These are phyloP conservation scores for Phytophthora sojae DNA, from an alignment of 352 stramenopile genomes.

Conservation along the genomic window DNA sequence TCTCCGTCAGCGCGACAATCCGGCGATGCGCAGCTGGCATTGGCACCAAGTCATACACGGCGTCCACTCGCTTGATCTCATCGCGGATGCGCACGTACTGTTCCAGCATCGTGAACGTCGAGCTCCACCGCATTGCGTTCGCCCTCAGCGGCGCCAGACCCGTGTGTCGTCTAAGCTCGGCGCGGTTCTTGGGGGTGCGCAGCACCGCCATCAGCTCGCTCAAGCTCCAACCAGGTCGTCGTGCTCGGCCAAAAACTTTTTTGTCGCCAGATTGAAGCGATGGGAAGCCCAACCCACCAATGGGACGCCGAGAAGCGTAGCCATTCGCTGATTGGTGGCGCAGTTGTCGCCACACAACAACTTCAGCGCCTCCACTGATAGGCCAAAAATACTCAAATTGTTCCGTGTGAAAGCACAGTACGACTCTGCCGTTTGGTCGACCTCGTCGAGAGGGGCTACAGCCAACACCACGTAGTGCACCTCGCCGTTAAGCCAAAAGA, in stretches of 20 bases:
- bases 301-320: too few species aligned
- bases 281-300: too few species aligned
- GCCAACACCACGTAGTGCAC: too few species aligned
- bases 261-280: too few species aligned
- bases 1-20: conserved; percentile 5
- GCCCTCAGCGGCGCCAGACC: not conserved
- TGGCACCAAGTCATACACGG: conserved; percentile 11
- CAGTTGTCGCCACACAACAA: too few species aligned
- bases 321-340: too few species aligned
- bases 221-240: not conserved
- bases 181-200: not conserved
- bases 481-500: not conserved
- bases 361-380: too few species aligned
- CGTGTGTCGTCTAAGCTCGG: conserved; percentile 2
- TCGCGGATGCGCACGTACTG: conserved; percentile 18
- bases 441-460: too few species aligned
- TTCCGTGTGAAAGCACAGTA: too few species aligned
- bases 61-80: conserved; percentile 6
- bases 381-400: too few species aligned
- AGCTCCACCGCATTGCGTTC: not conserved
- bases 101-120: conserved; percentile 4
- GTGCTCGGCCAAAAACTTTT: conserved; percentile 1
- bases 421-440: too few species aligned
- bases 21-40: conserved; percentile 6
- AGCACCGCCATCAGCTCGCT: not conserved